These are phyloP conservation scores for Vitis hybrid DNA, from an alignment of 177 flowering plant genomes.

Conservation along the genomic window DNA sequence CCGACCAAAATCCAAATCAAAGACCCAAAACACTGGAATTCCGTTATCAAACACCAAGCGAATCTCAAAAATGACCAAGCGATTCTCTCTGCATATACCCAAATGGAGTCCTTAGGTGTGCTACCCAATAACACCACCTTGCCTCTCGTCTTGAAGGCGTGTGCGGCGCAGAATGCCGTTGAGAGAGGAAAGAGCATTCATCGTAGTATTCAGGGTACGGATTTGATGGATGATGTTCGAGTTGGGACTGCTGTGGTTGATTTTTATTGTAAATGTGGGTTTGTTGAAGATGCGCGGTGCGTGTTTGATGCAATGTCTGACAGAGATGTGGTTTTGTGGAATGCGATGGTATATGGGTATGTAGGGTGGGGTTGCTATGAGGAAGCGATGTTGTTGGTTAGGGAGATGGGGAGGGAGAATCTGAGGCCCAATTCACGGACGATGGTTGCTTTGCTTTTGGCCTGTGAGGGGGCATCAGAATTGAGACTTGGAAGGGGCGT, in stretches of 20 bases:
- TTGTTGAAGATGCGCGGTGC: slow-evolving; percentile 29
- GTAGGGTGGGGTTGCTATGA: slow-evolving; percentile 23
- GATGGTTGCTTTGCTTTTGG: slow-evolving; percentile 43
- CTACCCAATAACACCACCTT: slow-evolving; percentile 20
- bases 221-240: slow-evolving; percentile 30
- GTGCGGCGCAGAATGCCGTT: slow-evolving; percentile 23
- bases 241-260: slow-evolving; percentile 40
- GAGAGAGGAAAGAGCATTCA: slow-evolving; percentile 36
- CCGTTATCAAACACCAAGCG: slow-evolving; percentile 31
- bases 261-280: slow-evolving; percentile 48
- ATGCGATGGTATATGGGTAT: slow-evolving; percentile 48
- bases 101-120: slow-evolving; percentile 36
- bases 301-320: slow-evolving; percentile 43
- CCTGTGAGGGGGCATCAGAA: slow-evolving; percentile 30
- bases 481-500: slow-evolving; percentile 40
- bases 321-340: slow-evolving; percentile 44
- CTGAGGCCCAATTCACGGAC: slow-evolving; percentile 43
- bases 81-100: slow-evolving; percentile 33
- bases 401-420: slow-evolving; percentile 32
- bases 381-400: slow-evolving; percentile 35
- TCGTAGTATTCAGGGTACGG: slow-evolving; percentile 5
- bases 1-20: slow-evolving; percentile 9
- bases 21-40: slow-evolving; percentile 36
- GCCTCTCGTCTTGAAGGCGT: slow-evolving; percentile 43
- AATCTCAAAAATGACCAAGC: slow-evolving; percentile 43